These are phyloP conservation scores for Populus simonii DNA, from an alignment of 345 rosid genomes.

Conservation along the genomic window DNA sequence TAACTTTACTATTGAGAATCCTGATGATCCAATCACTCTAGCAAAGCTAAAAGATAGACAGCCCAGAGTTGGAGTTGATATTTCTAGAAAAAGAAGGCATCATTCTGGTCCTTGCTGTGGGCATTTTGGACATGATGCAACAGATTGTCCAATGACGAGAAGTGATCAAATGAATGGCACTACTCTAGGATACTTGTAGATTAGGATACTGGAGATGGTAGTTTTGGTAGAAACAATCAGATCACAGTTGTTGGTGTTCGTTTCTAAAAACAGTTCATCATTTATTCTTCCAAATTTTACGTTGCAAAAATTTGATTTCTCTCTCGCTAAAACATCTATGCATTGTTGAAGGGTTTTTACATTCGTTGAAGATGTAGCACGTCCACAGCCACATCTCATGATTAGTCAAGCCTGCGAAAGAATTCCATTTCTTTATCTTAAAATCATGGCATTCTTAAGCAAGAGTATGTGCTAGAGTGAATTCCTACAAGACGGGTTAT, in stretches of 20 bases:
- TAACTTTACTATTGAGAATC: slow-evolving; percentile 32
- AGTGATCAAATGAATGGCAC: slow-evolving; percentile 33
- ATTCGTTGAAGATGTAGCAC: neutral
- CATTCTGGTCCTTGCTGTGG: slow-evolving; percentile 45
- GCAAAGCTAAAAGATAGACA: slow-evolving; percentile 54
- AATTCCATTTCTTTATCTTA: neutral
- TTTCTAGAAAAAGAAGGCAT: slow-evolving; percentile 37
- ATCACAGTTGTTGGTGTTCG: neutral
- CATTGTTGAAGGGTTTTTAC: neutral
- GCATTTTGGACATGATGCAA: slow-evolving; percentile 47
- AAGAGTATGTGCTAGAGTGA: neutral
- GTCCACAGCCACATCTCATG: neutral
- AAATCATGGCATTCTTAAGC: neutral
- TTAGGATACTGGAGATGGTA: neutral
- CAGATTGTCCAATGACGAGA: slow-evolving; percentile 43
- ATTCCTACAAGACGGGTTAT: neutral
- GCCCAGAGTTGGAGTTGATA: slow-evolving; percentile 39
- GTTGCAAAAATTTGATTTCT: neutral
- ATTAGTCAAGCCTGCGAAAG: neutral
- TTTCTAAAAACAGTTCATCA: neutral
- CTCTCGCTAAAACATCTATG: neutral
- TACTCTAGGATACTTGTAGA: slow-evolving; percentile 30
- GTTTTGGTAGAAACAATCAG: neutral
- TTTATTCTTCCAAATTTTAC: neutral
- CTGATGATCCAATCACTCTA: slow-evolving; percentile 29